Evolutionary conservation across 78 protist species (phyloP).

Genomic region (Tieghemostelium lacteum): DNA sequence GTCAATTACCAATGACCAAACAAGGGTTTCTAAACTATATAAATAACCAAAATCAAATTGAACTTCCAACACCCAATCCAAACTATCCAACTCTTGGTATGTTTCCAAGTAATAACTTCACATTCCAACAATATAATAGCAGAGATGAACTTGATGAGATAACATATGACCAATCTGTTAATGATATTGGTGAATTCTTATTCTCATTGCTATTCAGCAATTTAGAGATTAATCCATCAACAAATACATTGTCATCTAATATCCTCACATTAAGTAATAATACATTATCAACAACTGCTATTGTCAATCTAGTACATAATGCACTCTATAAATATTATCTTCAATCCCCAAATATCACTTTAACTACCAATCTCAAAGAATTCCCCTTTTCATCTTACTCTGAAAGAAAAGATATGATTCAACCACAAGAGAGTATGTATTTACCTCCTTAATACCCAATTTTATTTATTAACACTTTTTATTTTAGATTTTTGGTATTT

Average conservation of each 20-base stretch:
- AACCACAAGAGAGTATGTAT: slow-evolving; percentile 53
- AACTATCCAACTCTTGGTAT: slow-evolving; percentile 8
- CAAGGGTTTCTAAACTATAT: slow-evolving; percentile 2
- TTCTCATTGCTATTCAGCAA: background rate
- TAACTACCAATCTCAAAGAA: background rate
- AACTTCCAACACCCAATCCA: background rate
- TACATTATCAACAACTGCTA: background rate
- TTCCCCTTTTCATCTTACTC: slow-evolving; percentile 5
- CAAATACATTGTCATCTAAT: background rate
- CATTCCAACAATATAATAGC: background rate
- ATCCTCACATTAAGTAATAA: background rate
- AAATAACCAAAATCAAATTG: background rate
- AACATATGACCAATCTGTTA: background rate
- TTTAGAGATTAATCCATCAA: background rate
- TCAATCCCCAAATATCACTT: background rate
- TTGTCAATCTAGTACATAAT: slow-evolving; percentile 15
- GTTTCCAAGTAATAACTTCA: slow-evolving; percentile 7
- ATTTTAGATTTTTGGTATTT: slow-evolving; percentile 46
- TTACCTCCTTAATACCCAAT: background rate
- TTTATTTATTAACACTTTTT: background rate
- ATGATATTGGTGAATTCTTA: background rate
- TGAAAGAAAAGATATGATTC: slow-evolving; percentile 42
- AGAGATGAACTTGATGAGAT: background rate
- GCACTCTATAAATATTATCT: slow-evolving; percentile 1
- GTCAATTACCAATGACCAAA: background rate